These are phyloP conservation scores for Actinomucor elegans DNA, from an alignment of 371 early-diverging fungal species.

Conservation along the genomic window DNA sequence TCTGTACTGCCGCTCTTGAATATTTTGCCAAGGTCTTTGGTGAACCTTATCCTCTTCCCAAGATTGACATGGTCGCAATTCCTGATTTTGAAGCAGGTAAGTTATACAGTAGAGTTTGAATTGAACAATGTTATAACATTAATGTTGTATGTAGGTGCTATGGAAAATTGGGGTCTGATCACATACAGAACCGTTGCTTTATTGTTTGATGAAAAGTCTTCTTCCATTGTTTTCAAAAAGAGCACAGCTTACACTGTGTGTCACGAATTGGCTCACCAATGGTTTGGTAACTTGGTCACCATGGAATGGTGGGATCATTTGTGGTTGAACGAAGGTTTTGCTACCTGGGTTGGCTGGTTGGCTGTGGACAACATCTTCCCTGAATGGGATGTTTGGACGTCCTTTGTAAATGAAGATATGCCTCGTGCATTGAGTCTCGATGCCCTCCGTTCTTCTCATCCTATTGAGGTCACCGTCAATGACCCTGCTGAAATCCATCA, in stretches of 20 bases:
- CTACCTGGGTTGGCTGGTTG: conserved; percentile 87
- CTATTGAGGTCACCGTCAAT: conserved; percentile 85
- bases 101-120: background rate
- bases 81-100: conserved; percentile 83
- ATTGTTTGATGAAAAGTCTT: conserved; percentile 71
- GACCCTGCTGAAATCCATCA: conserved; percentile 75
- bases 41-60: conserved; percentile 85
- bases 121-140: background rate
- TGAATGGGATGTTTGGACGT: conserved; percentile 77
- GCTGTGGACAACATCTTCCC: conserved; percentile 81
- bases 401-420: conserved; percentile 77
- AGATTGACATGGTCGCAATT: conserved; percentile 89
- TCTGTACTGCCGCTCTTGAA: conserved; percentile 69
- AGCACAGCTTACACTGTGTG: conserved; percentile 84
- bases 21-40: conserved; percentile 85
- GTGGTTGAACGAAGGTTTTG: conserved; percentile 97
- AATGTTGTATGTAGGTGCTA: conserved; percentile 52
- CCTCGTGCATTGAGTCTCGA: conserved; percentile 75
- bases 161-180: conserved; percentile 94
- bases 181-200: conserved; percentile 84
- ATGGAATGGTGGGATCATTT: conserved; percentile 93
- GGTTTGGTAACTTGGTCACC: conserved; percentile 87
- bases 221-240: conserved; percentile 71
- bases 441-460: conserved; percentile 76
- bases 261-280: conserved; percentile 95